Conservation (phyloP, 2,329 filamentous ascomycete genomes). For the Nothopassalora personata region DNA sequence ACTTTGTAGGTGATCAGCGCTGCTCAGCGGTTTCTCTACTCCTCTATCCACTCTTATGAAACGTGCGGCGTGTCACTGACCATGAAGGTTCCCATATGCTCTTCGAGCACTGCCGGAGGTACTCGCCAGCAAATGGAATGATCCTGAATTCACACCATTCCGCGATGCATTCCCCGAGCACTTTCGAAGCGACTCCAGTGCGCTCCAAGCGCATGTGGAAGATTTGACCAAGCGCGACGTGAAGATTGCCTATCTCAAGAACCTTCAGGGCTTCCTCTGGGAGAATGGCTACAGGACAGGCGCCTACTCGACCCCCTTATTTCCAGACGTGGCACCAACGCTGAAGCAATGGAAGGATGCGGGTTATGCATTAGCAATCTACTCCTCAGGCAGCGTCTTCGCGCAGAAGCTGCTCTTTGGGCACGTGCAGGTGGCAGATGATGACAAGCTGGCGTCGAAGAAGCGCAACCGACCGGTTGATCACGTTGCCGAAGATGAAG, state of each 20-base stretch:
- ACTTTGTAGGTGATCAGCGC: constrained; percentile 57
- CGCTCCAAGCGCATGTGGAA: constrained; percentile 61
- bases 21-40: constrained; percentile 4
- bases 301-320: constrained; percentile 66
- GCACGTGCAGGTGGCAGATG: constrained; percentile 40
- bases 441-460: constrained; percentile 13
- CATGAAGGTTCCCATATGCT: constrained; percentile 68
- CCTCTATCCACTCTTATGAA: background rate
- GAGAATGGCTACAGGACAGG: constrained; percentile 65
- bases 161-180: constrained; percentile 65
- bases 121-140: constrained; percentile 63
- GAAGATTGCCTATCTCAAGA: constrained; percentile 72
- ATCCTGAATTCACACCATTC: constrained; percentile 59
- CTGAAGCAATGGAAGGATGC: constrained; percentile 50
- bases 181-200: constrained; percentile 53
- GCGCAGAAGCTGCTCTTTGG: constrained; percentile 76
- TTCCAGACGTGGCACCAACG: constrained; percentile 62
- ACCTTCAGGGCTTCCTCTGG: constrained; percentile 76
- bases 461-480: constrained; percentile 9
- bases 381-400: constrained; percentile 73
- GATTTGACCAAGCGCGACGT: constrained; percentile 67
- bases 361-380: constrained; percentile 61
- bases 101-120: constrained; percentile 60
- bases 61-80: constrained; percentile 1
- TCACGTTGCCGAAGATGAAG: constrained; percentile 16